These are phyloP conservation scores for Mikania micrantha DNA, from an alignment of 129 eudicot genomes.

Conservation along the genomic window DNA sequence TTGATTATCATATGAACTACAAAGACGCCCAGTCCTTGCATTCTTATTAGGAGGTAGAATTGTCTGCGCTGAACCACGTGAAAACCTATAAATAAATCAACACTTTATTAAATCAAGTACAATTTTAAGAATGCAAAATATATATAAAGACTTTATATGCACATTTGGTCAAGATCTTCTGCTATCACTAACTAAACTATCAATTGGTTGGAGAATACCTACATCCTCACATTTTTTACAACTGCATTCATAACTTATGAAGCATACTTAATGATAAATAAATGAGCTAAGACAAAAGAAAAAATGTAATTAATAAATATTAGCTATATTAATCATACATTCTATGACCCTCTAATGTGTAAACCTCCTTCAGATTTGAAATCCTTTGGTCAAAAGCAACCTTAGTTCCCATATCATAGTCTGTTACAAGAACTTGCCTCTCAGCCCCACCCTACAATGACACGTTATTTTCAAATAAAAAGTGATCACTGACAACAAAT, in stretches of 20 bases:
- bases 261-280: constrained; percentile 1
- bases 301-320: not conserved
- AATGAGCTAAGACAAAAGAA: not conserved
- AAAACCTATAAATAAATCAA: constrained; percentile 51
- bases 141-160: not conserved
- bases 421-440: constrained; percentile 85
- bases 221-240: constrained; percentile 6
- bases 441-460: constrained; percentile 68
- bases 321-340: constrained; percentile 45
- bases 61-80: constrained; percentile 83
- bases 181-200: constrained; percentile 13
- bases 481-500: not conserved
- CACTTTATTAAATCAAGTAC: not conserved
- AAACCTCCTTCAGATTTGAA: constrained; percentile 82
- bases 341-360: constrained; percentile 72
- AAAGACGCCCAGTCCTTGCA: constrained; percentile 59
- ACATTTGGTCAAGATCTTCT: not conserved
- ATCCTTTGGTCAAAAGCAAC: constrained; percentile 77
- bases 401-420: constrained; percentile 64
- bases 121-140: not conserved
- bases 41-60: constrained; percentile 69
- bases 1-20: constrained; percentile 76
- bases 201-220: not conserved
- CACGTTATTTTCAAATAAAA: not conserved
- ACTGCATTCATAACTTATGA: not conserved